Percentiles rank a stretch among this genome's conserved stretches.
Evolutionary conservation across 441 rosid genomes (phyloP).

Genomic region (Gossypium armourianum): DNA sequence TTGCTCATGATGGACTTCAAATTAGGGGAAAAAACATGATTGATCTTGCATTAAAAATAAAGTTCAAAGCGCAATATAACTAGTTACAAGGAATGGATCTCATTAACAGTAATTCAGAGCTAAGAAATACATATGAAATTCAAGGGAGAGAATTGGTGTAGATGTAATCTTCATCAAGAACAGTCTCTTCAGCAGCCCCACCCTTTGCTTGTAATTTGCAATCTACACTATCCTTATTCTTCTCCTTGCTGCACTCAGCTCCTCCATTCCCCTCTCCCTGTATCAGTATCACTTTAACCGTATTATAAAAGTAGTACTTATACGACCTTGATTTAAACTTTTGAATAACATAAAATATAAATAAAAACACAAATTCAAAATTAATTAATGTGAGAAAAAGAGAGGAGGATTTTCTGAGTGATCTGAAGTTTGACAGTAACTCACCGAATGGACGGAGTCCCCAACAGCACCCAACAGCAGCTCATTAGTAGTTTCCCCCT

Average conservation of each 20-base stretch:
- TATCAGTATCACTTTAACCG: background rate
- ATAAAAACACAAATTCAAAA: too few relatives aligned
- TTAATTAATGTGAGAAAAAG: too few relatives aligned
- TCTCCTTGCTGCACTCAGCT: constrained; percentile 2
- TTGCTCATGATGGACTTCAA: background rate
- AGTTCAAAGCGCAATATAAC: background rate
- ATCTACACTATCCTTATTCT: constrained; percentile 3
- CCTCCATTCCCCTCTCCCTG: background rate
- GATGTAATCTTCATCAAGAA: constrained; percentile 24
- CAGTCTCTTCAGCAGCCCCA: constrained; percentile 14
- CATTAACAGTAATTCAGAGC: background rate
- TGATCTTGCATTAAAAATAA: background rate
- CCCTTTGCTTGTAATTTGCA: constrained; percentile 16
- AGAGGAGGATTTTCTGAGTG: background rate
- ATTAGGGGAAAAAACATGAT: background rate
- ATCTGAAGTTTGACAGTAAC: background rate
- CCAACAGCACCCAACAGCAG: background rate
- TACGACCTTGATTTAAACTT: background rate
- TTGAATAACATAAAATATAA: background rate
- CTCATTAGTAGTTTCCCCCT: background rate
- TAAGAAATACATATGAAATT: background rate
- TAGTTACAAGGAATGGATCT: background rate
- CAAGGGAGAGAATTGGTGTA: constrained; percentile 26
- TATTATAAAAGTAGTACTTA: background rate
- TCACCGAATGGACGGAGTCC: constrained; percentile 8